Evolutionary conservation across 345 rosid species (phyloP).

Genomic region (Moringa oleifera): DNA sequence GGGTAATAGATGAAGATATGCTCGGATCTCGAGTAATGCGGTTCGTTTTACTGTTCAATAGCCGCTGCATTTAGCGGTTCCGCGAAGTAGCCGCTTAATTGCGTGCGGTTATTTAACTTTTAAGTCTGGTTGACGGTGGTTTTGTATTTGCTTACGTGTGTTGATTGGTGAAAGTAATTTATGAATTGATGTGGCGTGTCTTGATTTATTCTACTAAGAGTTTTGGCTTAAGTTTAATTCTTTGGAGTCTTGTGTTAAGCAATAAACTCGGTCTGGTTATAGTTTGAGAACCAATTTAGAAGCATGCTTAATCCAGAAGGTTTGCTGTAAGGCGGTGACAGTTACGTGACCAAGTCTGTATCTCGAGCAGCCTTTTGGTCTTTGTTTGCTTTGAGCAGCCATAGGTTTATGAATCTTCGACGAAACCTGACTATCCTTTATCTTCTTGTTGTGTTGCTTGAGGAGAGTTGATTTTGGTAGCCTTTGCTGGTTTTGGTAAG

Average conservation of each 20-base stretch:
- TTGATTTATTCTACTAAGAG: not conserved
- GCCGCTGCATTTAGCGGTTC: too few relatives aligned
- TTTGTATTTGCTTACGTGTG: too few relatives aligned
- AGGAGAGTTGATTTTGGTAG: not conserved
- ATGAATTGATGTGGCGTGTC: not conserved
- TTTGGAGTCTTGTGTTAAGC: not conserved
- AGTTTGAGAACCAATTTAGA: conserved; percentile 1
- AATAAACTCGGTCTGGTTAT: not conserved
- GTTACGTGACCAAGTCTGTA: not conserved
- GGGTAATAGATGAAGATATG: too few relatives aligned
- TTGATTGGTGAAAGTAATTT: too few relatives aligned
- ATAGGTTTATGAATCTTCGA: not conserved
- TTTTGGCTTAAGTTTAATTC: too few relatives aligned
- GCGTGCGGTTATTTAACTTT: too few relatives aligned
- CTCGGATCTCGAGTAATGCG: too few relatives aligned
- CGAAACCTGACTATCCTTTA: not conserved
- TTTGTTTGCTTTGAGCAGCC: not conserved
- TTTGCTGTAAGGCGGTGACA: conserved; percentile 13
- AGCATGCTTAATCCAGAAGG: conserved; percentile 7
- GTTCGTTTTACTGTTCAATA: too few relatives aligned
- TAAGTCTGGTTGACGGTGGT: too few relatives aligned
- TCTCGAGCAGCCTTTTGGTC: not conserved
- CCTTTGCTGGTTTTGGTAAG: not conserved
- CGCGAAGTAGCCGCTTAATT: too few relatives aligned
- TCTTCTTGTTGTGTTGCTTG: not conserved